Evolutionary conservation across 1,139 yeast species (phyloP).

Genomic region (Williopsis jadinii): DNA sequence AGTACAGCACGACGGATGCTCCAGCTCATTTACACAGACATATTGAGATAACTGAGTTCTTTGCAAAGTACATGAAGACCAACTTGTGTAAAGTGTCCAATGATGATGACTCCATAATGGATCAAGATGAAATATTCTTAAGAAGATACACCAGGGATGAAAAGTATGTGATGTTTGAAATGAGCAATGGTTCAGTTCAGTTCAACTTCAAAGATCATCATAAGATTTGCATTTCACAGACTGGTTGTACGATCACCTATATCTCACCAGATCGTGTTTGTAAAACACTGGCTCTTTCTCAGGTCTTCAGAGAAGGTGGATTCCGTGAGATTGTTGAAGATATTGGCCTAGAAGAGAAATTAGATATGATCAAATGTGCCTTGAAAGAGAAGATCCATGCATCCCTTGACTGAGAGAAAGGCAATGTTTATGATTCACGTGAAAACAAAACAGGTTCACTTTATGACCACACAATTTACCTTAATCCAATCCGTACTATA

Average conservation of each 20-base stretch:
- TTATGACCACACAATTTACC: too few relatives aligned
- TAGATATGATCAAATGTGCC: slow-evolving; percentile 25
- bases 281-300: slow-evolving; percentile 59
- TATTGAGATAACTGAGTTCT: slow-evolving; percentile 76
- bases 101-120: slow-evolving; percentile 34
- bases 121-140: slow-evolving; percentile 60
- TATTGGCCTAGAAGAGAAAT: slow-evolving; percentile 38
- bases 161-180: slow-evolving; percentile 83
- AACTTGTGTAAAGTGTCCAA: slow-evolving; percentile 72
- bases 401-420: background rate
- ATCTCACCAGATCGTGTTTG: slow-evolving; percentile 73
- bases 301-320: slow-evolving; percentile 54
- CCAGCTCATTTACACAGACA: slow-evolving; percentile 63
- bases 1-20: slow-evolving; percentile 46
- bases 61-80: slow-evolving; percentile 77
- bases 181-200: slow-evolving; percentile 89
- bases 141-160: slow-evolving; percentile 77
- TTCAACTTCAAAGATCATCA: slow-evolving; percentile 94
- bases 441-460: too few relatives aligned
- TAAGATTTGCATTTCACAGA: slow-evolving; percentile 71
- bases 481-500: too few relatives aligned
- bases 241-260: slow-evolving; percentile 73
- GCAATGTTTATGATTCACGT: too few relatives aligned
- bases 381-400: slow-evolving; percentile 21
- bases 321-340: slow-evolving; percentile 59